Evolutionary conservation across 75 land plant genomes (phyloP).

Genomic region (Cunninghamia lanceolata): DNA sequence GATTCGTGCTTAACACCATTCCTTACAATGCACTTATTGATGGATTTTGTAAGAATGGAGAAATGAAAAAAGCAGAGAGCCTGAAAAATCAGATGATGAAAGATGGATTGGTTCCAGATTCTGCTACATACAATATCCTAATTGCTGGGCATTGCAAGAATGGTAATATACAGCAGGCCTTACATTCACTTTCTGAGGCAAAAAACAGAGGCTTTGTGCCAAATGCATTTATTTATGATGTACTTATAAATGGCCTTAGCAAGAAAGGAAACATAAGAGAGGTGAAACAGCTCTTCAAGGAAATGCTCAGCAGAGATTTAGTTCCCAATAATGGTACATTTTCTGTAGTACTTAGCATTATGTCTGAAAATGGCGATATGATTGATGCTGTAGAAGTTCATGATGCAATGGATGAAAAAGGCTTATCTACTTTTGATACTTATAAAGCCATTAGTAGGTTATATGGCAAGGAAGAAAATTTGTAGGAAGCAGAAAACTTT

Average conservation of each 20-base stretch:
- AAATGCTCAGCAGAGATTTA: constrained; percentile 22
- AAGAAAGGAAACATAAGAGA: constrained; percentile 24
- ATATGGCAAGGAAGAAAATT: constrained; percentile 22
- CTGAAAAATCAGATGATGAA: constrained; percentile 44
- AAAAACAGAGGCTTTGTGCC: constrained; percentile 16
- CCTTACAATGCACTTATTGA: constrained; percentile 56
- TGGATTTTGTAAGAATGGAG: constrained; percentile 40
- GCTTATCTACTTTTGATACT: constrained; percentile 31
- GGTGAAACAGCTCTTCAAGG: constrained; percentile 31
- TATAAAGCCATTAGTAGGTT: constrained; percentile 26
- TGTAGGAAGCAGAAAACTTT: constrained; percentile 28
- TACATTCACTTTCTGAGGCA: constrained; percentile 23
- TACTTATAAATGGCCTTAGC: constrained; percentile 45
- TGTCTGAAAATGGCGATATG: constrained; percentile 24
- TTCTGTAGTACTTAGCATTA: constrained; percentile 23
- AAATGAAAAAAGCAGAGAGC: constrained; percentile 31
- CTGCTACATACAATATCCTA: constrained; percentile 36
- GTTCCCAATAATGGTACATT: constrained; percentile 23
- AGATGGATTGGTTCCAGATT: constrained; percentile 28
- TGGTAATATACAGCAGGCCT: constrained; percentile 41
- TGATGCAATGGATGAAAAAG: constrained; percentile 29
- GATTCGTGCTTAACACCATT: constrained; percentile 28
- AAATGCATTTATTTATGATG: constrained; percentile 41
- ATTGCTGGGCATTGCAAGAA: constrained; percentile 52
- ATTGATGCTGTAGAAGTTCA: constrained; percentile 17